Conservation (phyloP, 2,329 filamentous ascomycete species). For the Ophiostoma fasciatum region DNA sequence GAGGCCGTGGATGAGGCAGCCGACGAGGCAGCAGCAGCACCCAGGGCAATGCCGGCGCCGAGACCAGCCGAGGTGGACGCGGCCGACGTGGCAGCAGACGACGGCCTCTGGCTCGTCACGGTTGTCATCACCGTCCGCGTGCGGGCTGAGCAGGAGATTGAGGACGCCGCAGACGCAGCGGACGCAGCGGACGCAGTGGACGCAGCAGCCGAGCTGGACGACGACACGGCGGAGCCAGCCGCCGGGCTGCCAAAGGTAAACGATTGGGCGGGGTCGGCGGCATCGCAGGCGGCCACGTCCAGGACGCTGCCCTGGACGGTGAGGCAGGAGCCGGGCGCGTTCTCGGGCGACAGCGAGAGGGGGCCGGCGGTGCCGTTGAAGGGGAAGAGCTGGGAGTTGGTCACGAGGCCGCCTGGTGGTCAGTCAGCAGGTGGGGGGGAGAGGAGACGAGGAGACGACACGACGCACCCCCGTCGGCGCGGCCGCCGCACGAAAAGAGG, state of each 20-base stretch:
- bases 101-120: background rate
- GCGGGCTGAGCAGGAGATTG: background rate
- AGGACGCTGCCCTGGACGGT: slow-evolving; percentile 27
- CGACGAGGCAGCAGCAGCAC: slow-evolving; percentile 3
- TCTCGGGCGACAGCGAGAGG: slow-evolving; percentile 29
- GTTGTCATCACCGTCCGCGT: slow-evolving; percentile 3
- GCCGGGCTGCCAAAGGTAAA: slow-evolving; percentile 21
- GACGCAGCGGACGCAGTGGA: background rate
- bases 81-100: background rate
- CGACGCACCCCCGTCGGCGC: slow-evolving; percentile 34
- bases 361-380: slow-evolving; percentile 28
- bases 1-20: background rate
- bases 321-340: slow-evolving; percentile 31
- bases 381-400: slow-evolving; percentile 36
- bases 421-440: background rate
- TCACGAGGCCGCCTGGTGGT: slow-evolving; percentile 28
- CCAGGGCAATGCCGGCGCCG: slow-evolving; percentile 1
- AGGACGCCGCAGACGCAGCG: background rate
- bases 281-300: slow-evolving; percentile 28
- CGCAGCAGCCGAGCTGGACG: background rate
- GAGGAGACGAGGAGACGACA: background rate
- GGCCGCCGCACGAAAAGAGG: slow-evolving; percentile 43
- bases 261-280: slow-evolving; percentile 24
- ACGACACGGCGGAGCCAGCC: background rate
- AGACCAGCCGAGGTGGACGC: background rate